A percentile compares a stretch with the other conserved stretches of the same genome.
Evolutionary conservation across 441 rosid species (phyloP).

Genomic region (Pelargonium myrrhifolium): DNA sequence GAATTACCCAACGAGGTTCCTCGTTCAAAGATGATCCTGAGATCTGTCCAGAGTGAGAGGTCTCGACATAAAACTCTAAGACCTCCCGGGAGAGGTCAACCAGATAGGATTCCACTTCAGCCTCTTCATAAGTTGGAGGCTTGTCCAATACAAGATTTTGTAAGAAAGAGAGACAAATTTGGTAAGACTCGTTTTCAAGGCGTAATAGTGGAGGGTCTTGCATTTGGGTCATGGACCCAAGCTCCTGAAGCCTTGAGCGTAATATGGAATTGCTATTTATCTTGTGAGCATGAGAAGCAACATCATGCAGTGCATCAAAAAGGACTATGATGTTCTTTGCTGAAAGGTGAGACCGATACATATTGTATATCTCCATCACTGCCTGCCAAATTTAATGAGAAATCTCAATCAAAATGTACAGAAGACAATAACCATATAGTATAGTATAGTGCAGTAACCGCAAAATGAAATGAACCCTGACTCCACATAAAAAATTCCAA

Average conservation of each 20-base stretch:
- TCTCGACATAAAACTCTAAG: constrained; percentile 59
- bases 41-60: constrained; percentile 39
- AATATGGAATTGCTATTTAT: constrained; percentile 55
- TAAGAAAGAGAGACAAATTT: constrained; percentile 84
- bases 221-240: constrained; percentile 92
- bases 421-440: neutral
- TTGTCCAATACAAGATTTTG: constrained; percentile 66
- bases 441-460: constrained; percentile 2
- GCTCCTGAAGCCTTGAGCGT: constrained; percentile 79
- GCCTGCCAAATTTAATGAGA: constrained; percentile 52
- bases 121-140: constrained; percentile 47
- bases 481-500: neutral
- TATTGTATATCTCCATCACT: constrained; percentile 89
- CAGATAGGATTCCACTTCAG: constrained; percentile 59
- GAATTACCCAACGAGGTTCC: constrained; percentile 59
- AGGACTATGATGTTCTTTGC: constrained; percentile 68
- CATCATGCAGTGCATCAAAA: constrained; percentile 67
- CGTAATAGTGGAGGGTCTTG: constrained; percentile 98
- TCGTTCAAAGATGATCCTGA: constrained; percentile 34
- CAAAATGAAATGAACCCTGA: constrained; percentile 1
- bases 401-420: constrained; percentile 3
- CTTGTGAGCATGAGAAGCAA: constrained; percentile 81
- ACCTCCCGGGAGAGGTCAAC: constrained; percentile 72
- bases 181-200: constrained; percentile 95
- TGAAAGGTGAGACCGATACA: constrained; percentile 73